Conservation (phyloP, 257 asterid genomes). For the Striga asiatica region DNA sequence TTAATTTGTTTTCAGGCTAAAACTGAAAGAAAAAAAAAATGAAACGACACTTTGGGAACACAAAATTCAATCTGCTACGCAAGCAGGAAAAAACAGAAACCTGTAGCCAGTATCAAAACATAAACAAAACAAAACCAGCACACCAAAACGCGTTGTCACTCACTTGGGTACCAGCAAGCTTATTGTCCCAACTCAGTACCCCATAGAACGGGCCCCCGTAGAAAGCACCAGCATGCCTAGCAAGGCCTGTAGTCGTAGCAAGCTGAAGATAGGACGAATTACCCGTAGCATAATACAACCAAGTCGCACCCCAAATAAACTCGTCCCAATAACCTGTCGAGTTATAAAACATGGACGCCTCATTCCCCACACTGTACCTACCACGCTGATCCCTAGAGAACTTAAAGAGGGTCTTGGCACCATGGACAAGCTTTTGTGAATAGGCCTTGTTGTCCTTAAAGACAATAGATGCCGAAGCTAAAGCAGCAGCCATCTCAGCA, state of each 20-base stretch:
- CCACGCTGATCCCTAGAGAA: conserved; percentile 85
- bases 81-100: no score
- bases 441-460: conserved; percentile 86
- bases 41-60: no score
- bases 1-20: neutral
- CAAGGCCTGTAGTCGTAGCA: conserved; percentile 70
- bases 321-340: conserved; percentile 83
- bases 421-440: conserved; percentile 88
- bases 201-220: conserved; percentile 95
- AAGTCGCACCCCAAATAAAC: conserved; percentile 85
- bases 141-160: conserved; percentile 6
- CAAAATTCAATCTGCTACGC: no score
- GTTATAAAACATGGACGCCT: conserved; percentile 61
- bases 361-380: conserved; percentile 61
- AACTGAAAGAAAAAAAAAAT: no score
- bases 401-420: conserved; percentile 76
- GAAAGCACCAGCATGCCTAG: conserved; percentile 90
- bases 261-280: conserved; percentile 71
- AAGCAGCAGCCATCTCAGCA: conserved; percentile 94
- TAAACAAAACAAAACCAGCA: neutral
- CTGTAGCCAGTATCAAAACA: neutral
- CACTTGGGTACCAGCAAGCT: conserved; percentile 95
- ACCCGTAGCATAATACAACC: conserved; percentile 96
- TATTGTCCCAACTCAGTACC: conserved; percentile 86
- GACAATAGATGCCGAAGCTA: conserved; percentile 95